Percentiles rank a stretch among this genome's conserved stretches.
phyloP scores from a whole-genome alignment of 139 green algal species.

The Tetratostichococcus sp. region DNA sequence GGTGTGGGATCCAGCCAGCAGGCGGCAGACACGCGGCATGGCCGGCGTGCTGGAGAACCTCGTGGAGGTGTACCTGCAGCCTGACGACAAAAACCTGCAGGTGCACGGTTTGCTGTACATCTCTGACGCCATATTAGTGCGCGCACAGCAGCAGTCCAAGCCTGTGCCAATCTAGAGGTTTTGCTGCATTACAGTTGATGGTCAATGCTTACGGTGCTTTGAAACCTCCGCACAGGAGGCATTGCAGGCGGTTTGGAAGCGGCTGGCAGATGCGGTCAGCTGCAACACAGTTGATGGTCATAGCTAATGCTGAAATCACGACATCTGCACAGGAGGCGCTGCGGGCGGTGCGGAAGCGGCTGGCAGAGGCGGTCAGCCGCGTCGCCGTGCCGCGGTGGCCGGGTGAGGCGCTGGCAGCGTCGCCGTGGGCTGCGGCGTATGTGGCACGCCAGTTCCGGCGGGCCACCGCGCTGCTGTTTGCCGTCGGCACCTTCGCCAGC shows the following conservation, averaged over 20 bases:
- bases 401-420: slow-evolving; percentile 31
- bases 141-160: no score
- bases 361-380: slow-evolving; percentile 34
- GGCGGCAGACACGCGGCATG: slow-evolving; percentile 39
- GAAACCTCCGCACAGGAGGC: no score
- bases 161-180: no score
- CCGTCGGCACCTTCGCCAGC: slow-evolving; percentile 45
- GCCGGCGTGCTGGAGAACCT: slow-evolving; percentile 48
- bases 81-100: slow-evolving; percentile 45
- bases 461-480: slow-evolving; percentile 46
- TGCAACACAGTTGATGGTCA: no score
- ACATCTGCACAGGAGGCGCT: slow-evolving; percentile 12
- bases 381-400: slow-evolving; percentile 53
- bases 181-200: no score
- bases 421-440: slow-evolving; percentile 31
- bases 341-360: neutral
- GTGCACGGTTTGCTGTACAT: no score
- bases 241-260: no score
- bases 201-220: no score
- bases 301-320: no score
- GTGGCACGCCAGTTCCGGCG: slow-evolving; percentile 49
- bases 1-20: slow-evolving; percentile 62
- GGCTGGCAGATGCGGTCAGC: no score
- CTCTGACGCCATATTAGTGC: no score
- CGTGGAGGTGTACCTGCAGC: slow-evolving; percentile 59